phyloP scores from a whole-genome alignment of 441 rosid species.

The Eugenia klotzschiana region DNA sequence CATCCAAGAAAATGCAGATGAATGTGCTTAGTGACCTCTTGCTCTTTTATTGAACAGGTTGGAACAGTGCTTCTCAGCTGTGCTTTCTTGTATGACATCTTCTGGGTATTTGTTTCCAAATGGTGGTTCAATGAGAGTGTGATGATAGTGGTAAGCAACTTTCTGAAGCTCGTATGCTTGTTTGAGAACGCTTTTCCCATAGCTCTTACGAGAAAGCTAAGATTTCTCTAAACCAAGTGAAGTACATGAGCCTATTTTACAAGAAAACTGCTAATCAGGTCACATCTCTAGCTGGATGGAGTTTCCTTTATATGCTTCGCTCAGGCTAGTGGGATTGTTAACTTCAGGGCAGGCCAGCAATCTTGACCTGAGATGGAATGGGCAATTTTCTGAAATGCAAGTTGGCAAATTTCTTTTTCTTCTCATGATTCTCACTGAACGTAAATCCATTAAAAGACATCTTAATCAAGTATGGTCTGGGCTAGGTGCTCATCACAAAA shows the following conservation, averaged over 20 bases:
- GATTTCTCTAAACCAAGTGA: neutral
- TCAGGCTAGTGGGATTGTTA: neutral
- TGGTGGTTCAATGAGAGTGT: slow-evolving; percentile 81
- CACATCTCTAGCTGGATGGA: neutral
- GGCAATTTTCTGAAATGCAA: neutral
- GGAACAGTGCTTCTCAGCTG: slow-evolving; percentile 83
- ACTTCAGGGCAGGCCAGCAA: neutral
- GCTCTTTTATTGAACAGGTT: slow-evolving; percentile 32
- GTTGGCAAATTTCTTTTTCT: neutral
- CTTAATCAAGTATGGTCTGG: neutral
- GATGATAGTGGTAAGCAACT: slow-evolving; percentile 76
- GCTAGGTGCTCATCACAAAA: neutral
- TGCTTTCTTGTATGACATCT: slow-evolving; percentile 80
- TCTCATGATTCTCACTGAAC: neutral
- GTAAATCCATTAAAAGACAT: neutral
- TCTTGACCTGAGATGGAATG: neutral
- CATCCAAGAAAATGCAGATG: neutral
- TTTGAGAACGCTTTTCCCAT: neutral
- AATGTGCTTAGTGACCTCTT: neutral
- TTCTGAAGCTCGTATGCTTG: neutral
- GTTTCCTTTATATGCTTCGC: neutral
- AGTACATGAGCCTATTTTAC: neutral
- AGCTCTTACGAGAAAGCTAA: neutral
- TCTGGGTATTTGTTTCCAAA: slow-evolving; percentile 86
- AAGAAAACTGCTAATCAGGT: neutral